Percentiles rank a stretch among this genome's conserved stretches.
Conservation (phyloP, 345 rosid species). For the Camelina hispida region DNA sequence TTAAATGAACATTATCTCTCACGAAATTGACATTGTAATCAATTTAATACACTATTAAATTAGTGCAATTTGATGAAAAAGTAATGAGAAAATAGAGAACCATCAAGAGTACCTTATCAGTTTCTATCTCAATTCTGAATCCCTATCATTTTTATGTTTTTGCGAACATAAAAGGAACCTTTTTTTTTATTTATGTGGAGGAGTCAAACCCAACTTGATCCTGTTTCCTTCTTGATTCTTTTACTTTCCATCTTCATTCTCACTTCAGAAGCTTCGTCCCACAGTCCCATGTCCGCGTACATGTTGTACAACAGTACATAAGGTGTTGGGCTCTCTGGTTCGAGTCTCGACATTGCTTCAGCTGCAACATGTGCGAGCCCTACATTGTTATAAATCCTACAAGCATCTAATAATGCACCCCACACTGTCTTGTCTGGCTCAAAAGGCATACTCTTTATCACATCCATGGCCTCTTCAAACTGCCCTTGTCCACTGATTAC, state of each 20-base stretch:
- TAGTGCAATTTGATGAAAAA: not conserved
- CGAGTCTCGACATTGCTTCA: slow-evolving; percentile 65
- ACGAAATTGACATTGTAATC: not conserved
- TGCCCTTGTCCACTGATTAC: slow-evolving; percentile 60
- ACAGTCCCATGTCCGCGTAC: slow-evolving; percentile 63
- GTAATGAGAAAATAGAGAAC: slow-evolving; percentile 1
- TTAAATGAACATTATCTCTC: slow-evolving; percentile 10
- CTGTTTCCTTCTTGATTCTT: slow-evolving; percentile 59
- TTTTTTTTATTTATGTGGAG: not conserved
- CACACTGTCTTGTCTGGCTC: slow-evolving; percentile 71
- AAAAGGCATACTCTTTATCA: slow-evolving; percentile 63
- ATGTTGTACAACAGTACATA: slow-evolving; percentile 69
- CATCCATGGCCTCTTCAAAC: slow-evolving; percentile 62
- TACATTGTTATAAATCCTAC: slow-evolving; percentile 60
- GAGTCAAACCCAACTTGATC: slow-evolving; percentile 59
- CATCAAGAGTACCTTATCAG: slow-evolving; percentile 21
- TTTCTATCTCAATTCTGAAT: slow-evolving; percentile 14
- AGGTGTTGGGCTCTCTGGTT: slow-evolving; percentile 74
- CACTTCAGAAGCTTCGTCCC: slow-evolving; percentile 68
- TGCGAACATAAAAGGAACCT: not conserved
- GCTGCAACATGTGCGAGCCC: slow-evolving; percentile 66
- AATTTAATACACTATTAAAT: not conserved
- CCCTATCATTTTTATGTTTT: not conserved
- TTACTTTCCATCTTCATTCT: slow-evolving; percentile 59
- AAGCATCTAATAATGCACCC: slow-evolving; percentile 83